Evolutionary conservation across 768 basidiomycete genomes (phyloP), one percentile per base, ranked within the genome.

Genomic region (Psilocybe subaeruginosa): DNA sequence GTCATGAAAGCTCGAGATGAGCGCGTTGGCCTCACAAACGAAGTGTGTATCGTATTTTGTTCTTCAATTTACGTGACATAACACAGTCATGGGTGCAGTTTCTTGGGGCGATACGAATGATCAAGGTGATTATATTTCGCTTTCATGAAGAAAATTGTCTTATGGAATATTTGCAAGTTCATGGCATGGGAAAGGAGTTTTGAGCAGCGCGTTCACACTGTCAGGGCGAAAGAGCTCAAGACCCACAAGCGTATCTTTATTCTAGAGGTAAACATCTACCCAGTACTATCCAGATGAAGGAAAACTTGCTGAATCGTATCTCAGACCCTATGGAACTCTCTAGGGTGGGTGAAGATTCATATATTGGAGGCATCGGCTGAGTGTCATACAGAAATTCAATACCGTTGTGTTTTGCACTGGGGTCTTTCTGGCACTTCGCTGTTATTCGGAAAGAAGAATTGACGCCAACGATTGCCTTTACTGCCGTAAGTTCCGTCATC

Each of bases 391-490:
- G 66, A 82, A 90, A 62, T 87, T 93, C 90, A 66, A 91, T 71
- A 3, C 85, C 85, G 3, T 81, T 87, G 54, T 61, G 86, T 56
- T 86, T 85, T 50, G 87, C 86, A 1, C 71, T 89, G 7, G 79
- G 87, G 16, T 79, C 85, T 1, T 87, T 88, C 73, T 85, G 85
- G 82, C 87, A 87, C 68, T 97, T 84, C 68, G 78, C 93, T 3
- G 85, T 96, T 30, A 73, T 93, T 46, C 83, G 91, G 52, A 76
- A 82, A 19, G 80, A 93, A 68, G 70, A 77, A 0, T 72, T 97
- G 52, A 91, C 92, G 0, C 94, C 95, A 2, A 91, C 92, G 5
- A 86, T 87, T 60, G 95, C 95, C 1, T 96, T 96, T 73, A 94
- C 86, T 7, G 80, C 82, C 9, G 85, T 85, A 56, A 58, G 61